These are phyloP conservation scores for Calonectria crousiana DNA, from an alignment of 2,329 filamentous ascomycete genomes.

Conservation along the genomic window DNA sequence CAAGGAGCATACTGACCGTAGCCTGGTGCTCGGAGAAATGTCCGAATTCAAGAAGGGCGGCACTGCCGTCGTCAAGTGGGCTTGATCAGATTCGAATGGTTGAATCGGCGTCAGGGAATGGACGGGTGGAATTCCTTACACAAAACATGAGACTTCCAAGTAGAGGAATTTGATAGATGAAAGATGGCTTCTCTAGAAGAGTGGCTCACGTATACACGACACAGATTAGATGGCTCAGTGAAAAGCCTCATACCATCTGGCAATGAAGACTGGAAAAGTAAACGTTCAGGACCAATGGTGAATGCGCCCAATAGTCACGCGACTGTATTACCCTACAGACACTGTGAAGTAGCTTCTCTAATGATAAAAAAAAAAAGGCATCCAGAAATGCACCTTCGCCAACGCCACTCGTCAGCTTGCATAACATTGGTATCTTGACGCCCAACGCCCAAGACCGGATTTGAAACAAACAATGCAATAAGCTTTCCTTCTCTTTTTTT, in stretches of 20 bases:
- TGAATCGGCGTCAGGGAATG: conserved; percentile 33
- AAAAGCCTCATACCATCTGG: background rate
- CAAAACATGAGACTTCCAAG: conserved; percentile 1
- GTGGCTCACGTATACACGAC: conserved; percentile 15
- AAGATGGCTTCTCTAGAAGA: background rate
- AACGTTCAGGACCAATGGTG: background rate
- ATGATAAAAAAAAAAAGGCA: conserved; percentile 1
- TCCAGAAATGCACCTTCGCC: conserved; percentile 9
- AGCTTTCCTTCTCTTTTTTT: background rate
- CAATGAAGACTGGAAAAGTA: background rate
- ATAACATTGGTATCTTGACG: conserved; percentile 43
- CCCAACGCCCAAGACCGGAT: conserved; percentile 40
- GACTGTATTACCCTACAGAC: conserved; percentile 11
- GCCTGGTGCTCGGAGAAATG: conserved; percentile 68
- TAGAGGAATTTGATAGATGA: conserved; percentile 21
- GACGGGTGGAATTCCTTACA: conserved; percentile 9
- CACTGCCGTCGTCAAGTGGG: conserved; percentile 74
- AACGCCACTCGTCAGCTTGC: conserved; percentile 27
- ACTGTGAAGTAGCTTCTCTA: conserved; percentile 25
- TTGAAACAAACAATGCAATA: conserved; percentile 11
- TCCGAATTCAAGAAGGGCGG: conserved; percentile 75
- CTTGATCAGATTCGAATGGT: conserved; percentile 29
- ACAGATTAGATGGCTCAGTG: conserved; percentile 19
- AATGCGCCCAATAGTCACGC: conserved; percentile 11
- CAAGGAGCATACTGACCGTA: conserved; percentile 81